Evolutionary conservation across 768 basidiomycete genomes (phyloP).

Genomic region (Mycena sanguinolenta): DNA sequence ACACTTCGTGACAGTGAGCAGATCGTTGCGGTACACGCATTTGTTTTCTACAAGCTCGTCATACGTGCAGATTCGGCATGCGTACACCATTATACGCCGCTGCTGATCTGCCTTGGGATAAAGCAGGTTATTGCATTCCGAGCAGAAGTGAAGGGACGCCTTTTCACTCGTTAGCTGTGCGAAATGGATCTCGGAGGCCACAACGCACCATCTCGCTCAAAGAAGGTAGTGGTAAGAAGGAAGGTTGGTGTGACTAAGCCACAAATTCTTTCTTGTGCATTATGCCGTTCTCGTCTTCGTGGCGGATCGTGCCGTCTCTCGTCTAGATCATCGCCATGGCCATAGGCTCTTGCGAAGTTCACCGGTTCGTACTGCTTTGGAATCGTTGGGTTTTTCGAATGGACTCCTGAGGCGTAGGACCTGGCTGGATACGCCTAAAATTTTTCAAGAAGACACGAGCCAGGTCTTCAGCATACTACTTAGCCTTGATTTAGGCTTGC

Average conservation of each 20-base stretch:
- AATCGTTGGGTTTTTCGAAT: no score
- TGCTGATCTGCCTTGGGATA: slow-evolving; percentile 93
- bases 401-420: no score
- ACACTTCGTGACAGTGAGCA: slow-evolving; percentile 93
- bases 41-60: slow-evolving; percentile 89
- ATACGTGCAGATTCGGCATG: slow-evolving; percentile 91
- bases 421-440: not conserved
- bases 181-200: not conserved
- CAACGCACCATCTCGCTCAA: slow-evolving; percentile 19
- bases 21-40: slow-evolving; percentile 93
- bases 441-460: slow-evolving; percentile 13
- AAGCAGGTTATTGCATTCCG: slow-evolving; percentile 94
- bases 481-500: slow-evolving; percentile 45
- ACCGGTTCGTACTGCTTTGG: no score
- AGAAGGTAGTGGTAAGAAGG: slow-evolving; percentile 4
- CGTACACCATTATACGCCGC: slow-evolving; percentile 89
- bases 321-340: no score
- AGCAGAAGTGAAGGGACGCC: slow-evolving; percentile 92
- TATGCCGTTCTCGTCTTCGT: slow-evolving; percentile 24
- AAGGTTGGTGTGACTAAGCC: not conserved
- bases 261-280: not conserved
- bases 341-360: no score
- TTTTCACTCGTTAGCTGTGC: slow-evolving; percentile 42
- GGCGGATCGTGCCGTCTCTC: not conserved
- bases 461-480: no score